phyloP scores from a whole-genome alignment of 768 basidiomycete species.

The Cystofilobasidium ferigula region DNA sequence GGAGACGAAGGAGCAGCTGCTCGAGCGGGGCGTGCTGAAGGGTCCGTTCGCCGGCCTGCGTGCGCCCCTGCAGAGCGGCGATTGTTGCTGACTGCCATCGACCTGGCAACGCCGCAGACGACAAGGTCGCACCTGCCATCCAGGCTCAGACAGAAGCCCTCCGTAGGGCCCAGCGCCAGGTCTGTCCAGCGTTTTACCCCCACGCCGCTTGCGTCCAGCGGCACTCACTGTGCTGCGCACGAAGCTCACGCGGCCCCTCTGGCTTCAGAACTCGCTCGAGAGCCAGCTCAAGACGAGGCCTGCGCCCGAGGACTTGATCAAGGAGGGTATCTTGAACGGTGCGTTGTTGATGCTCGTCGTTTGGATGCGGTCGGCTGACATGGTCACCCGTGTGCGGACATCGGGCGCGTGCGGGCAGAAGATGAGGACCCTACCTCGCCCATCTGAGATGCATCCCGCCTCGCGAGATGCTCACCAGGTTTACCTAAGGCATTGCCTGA shows the following conservation, averaged over 20 bases:
- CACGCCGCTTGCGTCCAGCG: neutral
- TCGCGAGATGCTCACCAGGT: too few species aligned
- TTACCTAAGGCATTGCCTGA: neutral
- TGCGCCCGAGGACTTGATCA: constrained; percentile 52
- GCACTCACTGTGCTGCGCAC: neutral
- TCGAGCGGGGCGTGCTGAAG: constrained; percentile 62
- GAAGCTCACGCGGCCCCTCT: neutral
- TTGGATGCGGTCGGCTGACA: neutral
- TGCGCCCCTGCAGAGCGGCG: neutral
- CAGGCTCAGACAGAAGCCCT: constrained; percentile 53
- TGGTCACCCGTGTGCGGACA: too few species aligned
- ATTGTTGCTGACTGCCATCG: neutral
- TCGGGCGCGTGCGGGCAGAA: too few species aligned
- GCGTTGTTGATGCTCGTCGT: constrained; percentile 27
- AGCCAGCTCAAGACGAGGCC: constrained; percentile 52
- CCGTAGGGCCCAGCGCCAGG: constrained; percentile 55
- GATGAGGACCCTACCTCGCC: constrained; percentile 23
- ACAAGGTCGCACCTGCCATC: constrained; percentile 52
- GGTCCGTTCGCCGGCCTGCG: constrained; percentile 38
- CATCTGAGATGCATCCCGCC: neutral
- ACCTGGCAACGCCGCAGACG: constrained; percentile 42
- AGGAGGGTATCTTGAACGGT: constrained; percentile 52
- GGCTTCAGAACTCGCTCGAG: constrained; percentile 52
- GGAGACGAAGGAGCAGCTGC: constrained; percentile 42
- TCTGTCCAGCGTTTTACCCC: constrained; percentile 32